Conservation (phyloP, 768 basidiomycete species). For the Harrya chromipes region DNA sequence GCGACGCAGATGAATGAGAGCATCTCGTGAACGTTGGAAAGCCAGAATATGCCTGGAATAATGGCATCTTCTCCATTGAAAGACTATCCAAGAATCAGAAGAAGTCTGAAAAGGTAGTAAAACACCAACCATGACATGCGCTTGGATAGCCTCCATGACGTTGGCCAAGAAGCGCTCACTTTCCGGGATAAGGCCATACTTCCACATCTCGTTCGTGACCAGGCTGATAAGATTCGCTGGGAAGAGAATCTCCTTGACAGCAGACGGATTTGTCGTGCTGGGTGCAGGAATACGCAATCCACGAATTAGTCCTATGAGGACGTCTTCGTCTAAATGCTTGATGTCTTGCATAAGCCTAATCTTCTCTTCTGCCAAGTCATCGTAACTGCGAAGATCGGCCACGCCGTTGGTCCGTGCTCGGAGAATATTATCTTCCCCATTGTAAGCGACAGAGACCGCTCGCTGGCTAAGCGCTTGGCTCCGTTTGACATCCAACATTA, state of each 20-base stretch:
- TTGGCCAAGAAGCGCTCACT: constrained; percentile 98
- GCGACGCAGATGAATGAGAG: constrained; percentile 98
- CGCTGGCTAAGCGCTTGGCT: constrained; percentile 71
- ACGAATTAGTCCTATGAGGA: constrained; percentile 84
- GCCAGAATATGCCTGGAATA: constrained; percentile 96
- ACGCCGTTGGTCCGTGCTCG: constrained; percentile 65
- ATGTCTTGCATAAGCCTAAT: constrained; percentile 89
- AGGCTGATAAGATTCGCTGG: constrained; percentile 97
- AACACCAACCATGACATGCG: constrained; percentile 89
- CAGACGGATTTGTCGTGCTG: constrained; percentile 86
- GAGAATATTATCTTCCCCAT: constrained; percentile 72
- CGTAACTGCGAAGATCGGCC: constrained; percentile 69
- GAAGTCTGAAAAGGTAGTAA: background rate
- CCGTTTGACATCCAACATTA: constrained; percentile 71
- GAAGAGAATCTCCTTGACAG: constrained; percentile 96
- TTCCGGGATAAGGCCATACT: constrained; percentile 93
- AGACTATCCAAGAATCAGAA: constrained; percentile 45
- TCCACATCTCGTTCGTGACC: constrained; percentile 99
- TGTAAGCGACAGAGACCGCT: constrained; percentile 85
- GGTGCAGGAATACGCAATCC: constrained; percentile 92
- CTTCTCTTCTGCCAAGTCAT: constrained; percentile 94
- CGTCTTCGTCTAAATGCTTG: constrained; percentile 89
- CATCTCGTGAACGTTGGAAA: constrained; percentile 99
- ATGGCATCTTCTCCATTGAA: constrained; percentile 94
- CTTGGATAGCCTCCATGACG: constrained; percentile 97